Evolutionary conservation across 1,139 yeast species (phyloP), one percentile per base, ranked within the genome.

Genomic region (Lodderomyces beijingensis): DNA sequence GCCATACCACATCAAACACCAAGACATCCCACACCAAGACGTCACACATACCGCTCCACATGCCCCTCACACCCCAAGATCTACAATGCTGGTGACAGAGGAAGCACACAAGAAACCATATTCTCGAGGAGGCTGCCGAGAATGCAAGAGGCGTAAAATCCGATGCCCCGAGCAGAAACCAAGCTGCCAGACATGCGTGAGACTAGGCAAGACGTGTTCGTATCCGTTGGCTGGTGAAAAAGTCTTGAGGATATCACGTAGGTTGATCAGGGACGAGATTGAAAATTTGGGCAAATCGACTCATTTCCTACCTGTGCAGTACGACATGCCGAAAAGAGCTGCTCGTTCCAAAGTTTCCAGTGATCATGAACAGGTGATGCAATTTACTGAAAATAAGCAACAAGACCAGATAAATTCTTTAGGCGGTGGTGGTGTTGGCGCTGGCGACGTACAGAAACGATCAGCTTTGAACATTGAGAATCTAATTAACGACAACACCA

Each of bases 141-240:
- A 55, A 37, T 55, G 60, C 35, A 55, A 55, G 35, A 42, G 59
- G 18, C 43, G 60, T 8, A 55, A 55, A 25, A 50, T 54, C 37
- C 50, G 53, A 49, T 74, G 81, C 45, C 79, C 74, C 45, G 81
- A 75, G 44, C 57, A 56, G 5, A 68, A 70, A 38, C 78, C 78
- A 1, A 45, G 45, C 25, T 75, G 81, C 44, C 60, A 71, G 60
- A 55, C 49, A 16, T 55, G 60, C 37, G 36, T 49, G 4, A 36
- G 57, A 19, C 40, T 55, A 11, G 45, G 44, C 12, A 53, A 52
- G 32, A 31, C 22, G 5, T 55, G 60, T 36, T 43, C 42, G 18
- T 55, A 55, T 32, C 51, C 60, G 36, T 33, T 36, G 28, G 40
- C 45, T 27, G 48, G 58, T 10, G 52, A 47, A 28, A 65, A 40